These are phyloP conservation scores for Camellia sinensis DNA, from an alignment of 148 eudicot genomes.

Conservation along the genomic window DNA sequence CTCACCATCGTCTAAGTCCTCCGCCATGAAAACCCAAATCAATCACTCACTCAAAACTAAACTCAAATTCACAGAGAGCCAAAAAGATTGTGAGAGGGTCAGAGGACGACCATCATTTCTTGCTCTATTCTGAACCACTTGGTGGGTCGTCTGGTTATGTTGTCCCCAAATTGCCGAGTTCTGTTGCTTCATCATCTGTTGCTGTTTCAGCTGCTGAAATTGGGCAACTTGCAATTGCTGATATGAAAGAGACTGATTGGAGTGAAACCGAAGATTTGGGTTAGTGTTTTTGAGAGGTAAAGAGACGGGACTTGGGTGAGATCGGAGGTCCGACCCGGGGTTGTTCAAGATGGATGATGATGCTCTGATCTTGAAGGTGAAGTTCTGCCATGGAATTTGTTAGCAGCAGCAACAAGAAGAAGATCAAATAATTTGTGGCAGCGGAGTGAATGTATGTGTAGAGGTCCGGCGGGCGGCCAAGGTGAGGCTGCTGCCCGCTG, in stretches of 20 bases:
- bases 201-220: slow-evolving; percentile 37
- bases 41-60: too few species aligned
- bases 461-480: too few species aligned
- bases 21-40: slow-evolving; percentile 24
- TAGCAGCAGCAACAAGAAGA: too few species aligned
- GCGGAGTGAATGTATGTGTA: too few species aligned
- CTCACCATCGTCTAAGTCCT: slow-evolving; percentile 51
- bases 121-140: slow-evolving; percentile 20
- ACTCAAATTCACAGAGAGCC: not conserved
- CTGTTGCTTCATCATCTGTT: slow-evolving; percentile 38
- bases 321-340: too few species aligned
- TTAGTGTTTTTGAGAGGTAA: slow-evolving; percentile 2
- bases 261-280: slow-evolving; percentile 19
- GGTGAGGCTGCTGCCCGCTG: too few species aligned
- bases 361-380: too few species aligned
- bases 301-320: slow-evolving; percentile 13
- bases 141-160: slow-evolving; percentile 1
- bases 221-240: slow-evolving; percentile 37
- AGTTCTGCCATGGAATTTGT: too few species aligned
- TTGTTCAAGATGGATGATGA: too few species aligned
- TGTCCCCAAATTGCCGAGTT: slow-evolving; percentile 20
- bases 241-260: slow-evolving; percentile 21
- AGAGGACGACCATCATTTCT: slow-evolving; percentile 23
- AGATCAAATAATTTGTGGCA: too few species aligned
- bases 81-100: slow-evolving; percentile 26